Evolutionary conservation across 495 filamentous ascomycete genomes (phyloP).

Genomic region (Penicillium coprophilum): DNA sequence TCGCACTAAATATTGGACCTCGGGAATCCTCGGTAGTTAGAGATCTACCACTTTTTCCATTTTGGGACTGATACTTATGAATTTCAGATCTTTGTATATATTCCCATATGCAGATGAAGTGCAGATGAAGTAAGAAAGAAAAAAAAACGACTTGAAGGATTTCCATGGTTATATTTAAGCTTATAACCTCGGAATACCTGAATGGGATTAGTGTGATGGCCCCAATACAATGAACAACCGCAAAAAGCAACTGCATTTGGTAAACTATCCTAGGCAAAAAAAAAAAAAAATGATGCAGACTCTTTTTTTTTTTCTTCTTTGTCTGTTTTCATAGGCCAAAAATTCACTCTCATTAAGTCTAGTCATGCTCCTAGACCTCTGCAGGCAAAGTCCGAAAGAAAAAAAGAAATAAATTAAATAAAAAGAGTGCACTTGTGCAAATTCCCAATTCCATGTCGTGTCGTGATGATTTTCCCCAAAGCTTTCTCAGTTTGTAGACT

Average conservation of each 20-base stretch:
- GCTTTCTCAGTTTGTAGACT: slow-evolving; percentile 26
- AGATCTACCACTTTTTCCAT: background rate
- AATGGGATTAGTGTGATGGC: background rate
- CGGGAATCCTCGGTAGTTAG: background rate
- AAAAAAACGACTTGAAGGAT: background rate
- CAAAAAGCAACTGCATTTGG: slow-evolving; percentile 9
- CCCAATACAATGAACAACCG: background rate
- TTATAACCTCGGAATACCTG: background rate
- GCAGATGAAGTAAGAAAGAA: too few relatives aligned
- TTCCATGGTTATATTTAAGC: background rate
- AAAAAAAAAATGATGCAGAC: background rate
- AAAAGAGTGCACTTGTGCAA: slow-evolving; percentile 20
- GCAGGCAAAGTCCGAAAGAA: slow-evolving; percentile 18
- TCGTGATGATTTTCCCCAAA: slow-evolving; percentile 9
- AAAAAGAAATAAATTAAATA: slow-evolving; percentile 20
- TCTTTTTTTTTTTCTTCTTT: slow-evolving; percentile 8
- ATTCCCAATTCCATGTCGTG: slow-evolving; percentile 24
- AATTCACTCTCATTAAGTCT: slow-evolving; percentile 9
- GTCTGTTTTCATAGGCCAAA: slow-evolving; percentile 15
- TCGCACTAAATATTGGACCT: background rate
- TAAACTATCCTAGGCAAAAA: slow-evolving; percentile 2
- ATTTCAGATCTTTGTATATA: too few relatives aligned
- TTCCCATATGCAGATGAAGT: too few relatives aligned
- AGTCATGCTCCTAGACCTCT: slow-evolving; percentile 6
- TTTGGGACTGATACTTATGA: background rate